A percentile compares a stretch with the other conserved stretches of the same genome.
Evolutionary conservation across 441 rosid genomes (phyloP).

Genomic region (Pelargonium citronellum): DNA sequence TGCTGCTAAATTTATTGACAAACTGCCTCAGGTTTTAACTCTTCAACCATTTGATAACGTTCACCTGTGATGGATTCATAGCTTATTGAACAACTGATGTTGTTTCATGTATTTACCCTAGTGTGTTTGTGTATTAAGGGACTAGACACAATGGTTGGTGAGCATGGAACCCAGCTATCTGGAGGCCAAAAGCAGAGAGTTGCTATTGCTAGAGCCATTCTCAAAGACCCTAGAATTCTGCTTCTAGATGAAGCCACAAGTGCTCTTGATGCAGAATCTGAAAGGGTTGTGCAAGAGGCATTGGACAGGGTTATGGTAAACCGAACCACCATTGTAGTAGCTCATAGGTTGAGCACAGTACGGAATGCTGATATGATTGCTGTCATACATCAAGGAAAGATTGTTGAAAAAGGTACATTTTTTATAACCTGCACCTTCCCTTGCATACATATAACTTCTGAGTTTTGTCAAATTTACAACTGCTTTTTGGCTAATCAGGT

Average conservation of each 20-base stretch:
- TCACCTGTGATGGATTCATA: neutral
- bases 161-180: constrained; percentile 69
- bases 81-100: neutral
- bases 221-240: constrained; percentile 59
- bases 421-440: neutral
- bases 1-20: constrained; percentile 70
- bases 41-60: neutral
- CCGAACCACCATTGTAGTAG: constrained; percentile 67
- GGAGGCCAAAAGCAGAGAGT: constrained; percentile 85
- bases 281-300: constrained; percentile 64
- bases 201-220: constrained; percentile 75
- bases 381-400: constrained; percentile 56
- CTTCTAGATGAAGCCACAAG: constrained; percentile 82
- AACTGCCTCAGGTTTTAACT: constrained; percentile 49
- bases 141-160: constrained; percentile 70
- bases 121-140: constrained; percentile 23
- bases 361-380: constrained; percentile 60
- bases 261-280: constrained; percentile 71
- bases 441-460: neutral
- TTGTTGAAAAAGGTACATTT: constrained; percentile 60
- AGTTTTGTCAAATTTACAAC: neutral
- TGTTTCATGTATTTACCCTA: neutral
- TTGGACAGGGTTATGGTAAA: constrained; percentile 50
- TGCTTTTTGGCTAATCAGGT: constrained; percentile 35
- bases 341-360: constrained; percentile 66